A percentile compares a stretch with the other conserved stretches of the same genome.
These are phyloP conservation scores for Lepidium didymum DNA, from an alignment of 345 rosid species.

Conservation along the genomic window DNA sequence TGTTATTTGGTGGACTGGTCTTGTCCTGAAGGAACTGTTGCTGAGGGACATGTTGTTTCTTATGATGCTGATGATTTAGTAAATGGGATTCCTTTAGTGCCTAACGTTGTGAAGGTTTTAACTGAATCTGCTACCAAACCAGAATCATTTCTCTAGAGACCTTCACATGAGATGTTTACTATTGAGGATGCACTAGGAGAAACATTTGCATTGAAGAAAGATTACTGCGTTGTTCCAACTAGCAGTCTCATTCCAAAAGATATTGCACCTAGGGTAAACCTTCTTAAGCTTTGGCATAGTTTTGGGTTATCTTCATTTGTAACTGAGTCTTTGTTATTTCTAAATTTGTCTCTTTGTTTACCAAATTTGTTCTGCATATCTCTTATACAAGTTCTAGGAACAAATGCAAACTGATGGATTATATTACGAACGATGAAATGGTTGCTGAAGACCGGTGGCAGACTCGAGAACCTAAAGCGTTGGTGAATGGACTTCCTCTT, in stretches of 20 bases:
- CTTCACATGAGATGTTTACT: neutral
- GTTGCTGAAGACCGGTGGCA: neutral
- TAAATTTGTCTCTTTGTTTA: no score
- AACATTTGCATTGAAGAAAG: neutral
- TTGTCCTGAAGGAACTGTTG: neutral
- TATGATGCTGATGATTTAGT: neutral
- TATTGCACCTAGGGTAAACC: neutral
- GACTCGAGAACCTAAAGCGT: neutral
- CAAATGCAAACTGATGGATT: neutral
- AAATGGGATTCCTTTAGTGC: neutral
- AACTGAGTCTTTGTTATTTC: neutral
- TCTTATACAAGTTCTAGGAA: neutral
- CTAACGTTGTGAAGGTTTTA: neutral
- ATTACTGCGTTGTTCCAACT: neutral
- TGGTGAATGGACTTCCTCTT: neutral
- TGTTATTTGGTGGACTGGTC: neutral
- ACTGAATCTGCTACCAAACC: neutral
- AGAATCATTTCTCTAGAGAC: neutral
- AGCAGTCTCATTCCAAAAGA: neutral
- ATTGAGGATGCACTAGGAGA: neutral
- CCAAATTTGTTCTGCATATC: neutral
- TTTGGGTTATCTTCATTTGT: neutral
- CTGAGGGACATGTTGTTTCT: neutral
- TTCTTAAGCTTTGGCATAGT: neutral
- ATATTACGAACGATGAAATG: neutral